A percentile compares a stretch with the other conserved stretches of the same genome.
phyloP scores from a whole-genome alignment of 805 yeast species.

The Nakazawaea wickerhamii region DNA sequence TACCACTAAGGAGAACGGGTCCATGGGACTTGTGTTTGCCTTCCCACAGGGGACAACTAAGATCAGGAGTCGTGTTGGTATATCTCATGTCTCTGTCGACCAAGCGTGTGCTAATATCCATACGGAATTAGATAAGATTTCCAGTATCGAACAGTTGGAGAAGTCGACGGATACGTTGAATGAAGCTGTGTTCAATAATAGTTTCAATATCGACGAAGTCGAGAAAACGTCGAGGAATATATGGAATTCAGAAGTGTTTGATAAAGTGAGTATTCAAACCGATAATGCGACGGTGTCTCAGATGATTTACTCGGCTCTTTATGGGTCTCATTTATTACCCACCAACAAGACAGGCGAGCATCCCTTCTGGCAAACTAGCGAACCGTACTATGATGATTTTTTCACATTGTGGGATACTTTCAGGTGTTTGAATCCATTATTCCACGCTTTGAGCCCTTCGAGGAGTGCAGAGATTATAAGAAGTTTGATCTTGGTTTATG shows the following conservation, averaged over 20 bases:
- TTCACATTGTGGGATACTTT: conserved; percentile 35
- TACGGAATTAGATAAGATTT: conserved; percentile 19
- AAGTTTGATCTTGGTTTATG: conserved; percentile 25
- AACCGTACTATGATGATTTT: conserved; percentile 32
- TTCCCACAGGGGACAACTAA: conserved; percentile 16
- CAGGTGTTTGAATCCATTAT: conserved; percentile 29
- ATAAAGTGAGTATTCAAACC: conserved; percentile 14
- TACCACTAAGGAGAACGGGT: conserved; percentile 16
- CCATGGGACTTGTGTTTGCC: conserved; percentile 23
- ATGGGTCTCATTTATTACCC: conserved; percentile 28
- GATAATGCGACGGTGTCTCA: conserved; percentile 12
- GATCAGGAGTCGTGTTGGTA: conserved; percentile 20
- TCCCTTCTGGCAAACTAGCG: conserved; percentile 22
- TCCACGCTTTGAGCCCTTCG: conserved; percentile 25
- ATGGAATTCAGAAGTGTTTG: conserved; percentile 22
- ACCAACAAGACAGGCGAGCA: conserved; percentile 29
- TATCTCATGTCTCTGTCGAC: conserved; percentile 26
- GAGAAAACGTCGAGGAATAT: conserved; percentile 13
- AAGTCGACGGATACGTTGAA: conserved; percentile 17
- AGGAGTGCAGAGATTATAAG: conserved; percentile 26
- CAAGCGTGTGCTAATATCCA: conserved; percentile 24
- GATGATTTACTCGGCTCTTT: conserved; percentile 23
- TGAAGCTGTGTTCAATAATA: conserved; percentile 19
- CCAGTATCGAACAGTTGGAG: conserved; percentile 17
- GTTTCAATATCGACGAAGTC: conserved; percentile 17